These are phyloP conservation scores for Paxillus ammoniavirescens DNA, from an alignment of 768 basidiomycete genomes.

Conservation along the genomic window DNA sequence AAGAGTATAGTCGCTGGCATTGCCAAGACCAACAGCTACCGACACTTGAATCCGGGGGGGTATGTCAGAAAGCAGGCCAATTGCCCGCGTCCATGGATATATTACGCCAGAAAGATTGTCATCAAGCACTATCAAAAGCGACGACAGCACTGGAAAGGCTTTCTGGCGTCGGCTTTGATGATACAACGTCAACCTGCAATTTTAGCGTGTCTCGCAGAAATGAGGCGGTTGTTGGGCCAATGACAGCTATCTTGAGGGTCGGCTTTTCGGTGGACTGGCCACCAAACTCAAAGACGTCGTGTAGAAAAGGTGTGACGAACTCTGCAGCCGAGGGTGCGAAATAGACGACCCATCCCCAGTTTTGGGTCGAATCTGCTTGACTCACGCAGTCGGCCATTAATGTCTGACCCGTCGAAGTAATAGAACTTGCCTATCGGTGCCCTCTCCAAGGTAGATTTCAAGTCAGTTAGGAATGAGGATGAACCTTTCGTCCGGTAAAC, in stretches of 20 bases:
- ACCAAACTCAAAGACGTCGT: slow-evolving; percentile 42
- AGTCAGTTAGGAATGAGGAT: slow-evolving; percentile 43
- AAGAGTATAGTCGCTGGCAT: too few relatives aligned
- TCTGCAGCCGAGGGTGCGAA: slow-evolving; percentile 75
- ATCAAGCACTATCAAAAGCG: slow-evolving; percentile 15
- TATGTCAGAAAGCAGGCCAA: not conserved
- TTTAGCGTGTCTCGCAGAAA: slow-evolving; percentile 47
- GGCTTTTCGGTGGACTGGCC: not conserved
- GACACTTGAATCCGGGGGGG: not conserved
- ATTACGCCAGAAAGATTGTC: not conserved
- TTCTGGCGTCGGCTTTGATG: slow-evolving; percentile 57
- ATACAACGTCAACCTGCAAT: slow-evolving; percentile 52
- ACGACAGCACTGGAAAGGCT: slow-evolving; percentile 37
- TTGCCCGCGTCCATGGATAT: too few relatives aligned
- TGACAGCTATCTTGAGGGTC: slow-evolving; percentile 49
- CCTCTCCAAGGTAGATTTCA: slow-evolving; percentile 34
- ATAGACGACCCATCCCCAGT: slow-evolving; percentile 66
- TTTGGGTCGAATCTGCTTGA: not conserved
- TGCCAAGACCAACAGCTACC: too few relatives aligned
- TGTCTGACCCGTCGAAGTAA: not conserved
- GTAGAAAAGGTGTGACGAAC: slow-evolving; percentile 51
- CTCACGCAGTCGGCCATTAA: not conserved
- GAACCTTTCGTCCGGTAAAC: slow-evolving; percentile 72
- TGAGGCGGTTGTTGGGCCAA: slow-evolving; percentile 64
- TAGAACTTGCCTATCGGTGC: slow-evolving; percentile 23